A percentile compares a stretch with the other conserved stretches of the same genome.
phyloP scores from a whole-genome alignment of 768 basidiomycete genomes.

The Agrocybe praecox region DNA sequence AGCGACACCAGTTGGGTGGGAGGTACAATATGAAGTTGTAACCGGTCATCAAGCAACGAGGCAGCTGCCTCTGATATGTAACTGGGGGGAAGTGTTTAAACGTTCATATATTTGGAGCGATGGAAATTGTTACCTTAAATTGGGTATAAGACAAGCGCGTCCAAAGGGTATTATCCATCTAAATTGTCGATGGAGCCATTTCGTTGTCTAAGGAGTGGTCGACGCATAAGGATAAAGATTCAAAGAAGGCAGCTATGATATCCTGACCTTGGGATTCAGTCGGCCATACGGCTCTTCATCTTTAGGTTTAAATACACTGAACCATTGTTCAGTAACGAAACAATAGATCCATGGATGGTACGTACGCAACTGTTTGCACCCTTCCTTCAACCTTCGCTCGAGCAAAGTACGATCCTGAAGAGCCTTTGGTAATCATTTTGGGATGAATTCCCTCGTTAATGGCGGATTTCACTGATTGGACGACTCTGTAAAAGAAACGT shows the following conservation, averaged over 20 bases:
- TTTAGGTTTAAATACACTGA: constrained; percentile 89
- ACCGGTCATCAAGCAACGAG: constrained; percentile 74
- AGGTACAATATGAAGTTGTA: constrained; percentile 82
- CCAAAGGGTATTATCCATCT: constrained; percentile 92
- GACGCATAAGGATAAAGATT: neutral
- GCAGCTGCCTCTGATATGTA: constrained; percentile 92
- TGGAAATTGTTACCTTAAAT: constrained; percentile 60
- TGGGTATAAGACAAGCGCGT: constrained; percentile 85
- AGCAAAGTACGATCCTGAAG: constrained; percentile 92
- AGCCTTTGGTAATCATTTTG: constrained; percentile 89
- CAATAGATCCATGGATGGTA: constrained; percentile 6
- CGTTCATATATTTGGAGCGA: neutral
- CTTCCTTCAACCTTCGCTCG: constrained; percentile 76
- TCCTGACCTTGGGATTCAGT: constrained; percentile 77
- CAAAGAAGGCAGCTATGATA: neutral
- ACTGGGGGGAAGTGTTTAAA: constrained; percentile 36
- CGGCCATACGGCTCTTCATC: constrained; percentile 89
- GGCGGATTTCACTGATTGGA: constrained; percentile 65
- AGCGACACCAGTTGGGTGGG: constrained; percentile 82
- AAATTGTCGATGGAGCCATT: constrained; percentile 89
- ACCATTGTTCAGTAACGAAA: neutral
- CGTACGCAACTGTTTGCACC: constrained; percentile 82
- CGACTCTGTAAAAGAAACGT: constrained; percentile 42
- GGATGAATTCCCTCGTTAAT: constrained; percentile 83
- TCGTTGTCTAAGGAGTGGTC: constrained; percentile 61